Evolutionary conservation across 768 basidiomycete species (phyloP), one percentile per base, ranked within the genome.

Genomic region (Suillus americanus): DNA sequence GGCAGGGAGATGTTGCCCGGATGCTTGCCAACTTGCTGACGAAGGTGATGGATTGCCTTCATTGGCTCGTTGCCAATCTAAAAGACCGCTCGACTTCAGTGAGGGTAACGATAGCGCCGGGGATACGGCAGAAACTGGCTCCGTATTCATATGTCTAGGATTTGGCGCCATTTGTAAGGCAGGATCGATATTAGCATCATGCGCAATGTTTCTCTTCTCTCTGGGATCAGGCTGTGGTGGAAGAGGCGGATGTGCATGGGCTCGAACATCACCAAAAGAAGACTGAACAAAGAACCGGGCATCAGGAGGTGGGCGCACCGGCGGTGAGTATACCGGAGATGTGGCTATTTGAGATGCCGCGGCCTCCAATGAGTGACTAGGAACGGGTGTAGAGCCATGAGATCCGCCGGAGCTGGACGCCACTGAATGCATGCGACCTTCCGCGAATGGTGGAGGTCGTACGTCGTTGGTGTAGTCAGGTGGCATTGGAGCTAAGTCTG

Each of bases 71-170:
- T 72, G 72, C 76, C 76, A 76, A 68, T 90, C 89, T 46, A 92
- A 78, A 53, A 92, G 79, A 25, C 90, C 90, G 67, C 88, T 90
- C 38, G 87, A 85, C 75, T 91, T 91, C 62, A 92, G 78, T 43
- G 90, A 91, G 38, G 90, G 90, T 64, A 92, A 75, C 23, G 87
- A 85, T 67, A 78, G 83, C 38, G 72, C 72, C 46, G 66, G 60
- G 18, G 50, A 60, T 72, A 67, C 73, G 68, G 40, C 72, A 70
- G 37, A 65, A 63, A 30, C 70, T 64, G 61, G 63, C 66, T 16
- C 67, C 62, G 53, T 66, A 63, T 48, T 62, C 50, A 60, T 68
- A 64, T 65, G 71, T 50, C 70, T 69, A 45, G 65, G 56, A 67
- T 69, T 72, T 60, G 67, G 66, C 64, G 65, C 66, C 51, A 14